Base-by-base conservation (phyloP, 2,329 filamentous ascomycete species). In the Arthrobotrys entomopaga region DNA sequence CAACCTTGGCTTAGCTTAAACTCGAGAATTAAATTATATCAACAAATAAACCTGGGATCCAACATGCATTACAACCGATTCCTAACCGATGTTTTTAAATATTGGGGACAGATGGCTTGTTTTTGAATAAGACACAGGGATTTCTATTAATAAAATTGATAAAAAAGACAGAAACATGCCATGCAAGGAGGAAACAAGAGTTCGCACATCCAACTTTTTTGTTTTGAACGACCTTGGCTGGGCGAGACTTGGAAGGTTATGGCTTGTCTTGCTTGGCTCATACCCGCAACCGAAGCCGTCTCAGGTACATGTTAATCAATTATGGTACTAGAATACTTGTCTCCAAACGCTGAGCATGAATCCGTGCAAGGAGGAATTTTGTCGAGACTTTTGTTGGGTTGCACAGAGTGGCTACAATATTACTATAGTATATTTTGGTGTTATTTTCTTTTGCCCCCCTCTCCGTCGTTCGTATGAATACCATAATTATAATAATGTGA, bases 261-360 rank as follows among this genome's bases (percentile, higher is more conserved):
- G 6, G n/a, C 40, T 10, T 58, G 65, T 49, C 49, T 40, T 24
- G 56, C 49, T 60, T 60, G 46, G 56, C 57, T 63, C 1, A 34
- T 34, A 64, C 46, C 42, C 65, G 57, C 57, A 70, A 57, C 58
- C 65, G 48, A 59, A 48, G 16, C 57, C 46, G 57, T 61, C 29
- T 29, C 64, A 69, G 40, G 26, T 52, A 52, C 58, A 3, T 43
- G 19, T 29, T 26, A 48, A 29, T 48, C n/a, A n/a, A n/a, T n/a
- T n/a, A n/a, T n/a, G n/a, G n/a, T n/a, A n/a, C n/a, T 59, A 16
- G 11, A 10, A 46, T 2, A 26, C 52, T 24, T 19, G 15, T 26
- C 42, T 29, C 19, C 11, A 34, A 10, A 59, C 20, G 46, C 53
- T 57, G 53, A n/a, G n/a, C n/a, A n/a, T n/a, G n/a, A 19, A 57